These are phyloP conservation scores for Aphanomyces astaci DNA, from an alignment of 352 stramenopile genomes.

Conservation along the genomic window DNA sequence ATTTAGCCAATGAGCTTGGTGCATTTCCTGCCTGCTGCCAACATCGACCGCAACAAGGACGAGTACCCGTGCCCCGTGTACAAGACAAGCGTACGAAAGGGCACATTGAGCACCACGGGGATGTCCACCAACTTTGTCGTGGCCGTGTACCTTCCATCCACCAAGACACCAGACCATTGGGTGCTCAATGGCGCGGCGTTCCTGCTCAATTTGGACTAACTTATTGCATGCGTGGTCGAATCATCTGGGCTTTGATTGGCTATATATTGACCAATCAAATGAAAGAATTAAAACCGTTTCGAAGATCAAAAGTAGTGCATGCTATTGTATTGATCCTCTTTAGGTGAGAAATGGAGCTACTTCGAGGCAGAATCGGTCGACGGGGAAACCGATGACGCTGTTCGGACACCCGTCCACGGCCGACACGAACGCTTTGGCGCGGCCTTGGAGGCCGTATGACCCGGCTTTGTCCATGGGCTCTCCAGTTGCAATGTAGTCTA, in stretches of 20 bases:
- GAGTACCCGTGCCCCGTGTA: constrained; percentile 91
- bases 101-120: constrained; percentile 86
- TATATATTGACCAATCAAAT: too few species aligned
- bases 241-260: too few species aligned
- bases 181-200: constrained; percentile 89
- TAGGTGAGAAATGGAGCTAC: constrained; percentile 21
- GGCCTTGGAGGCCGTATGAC: constrained; percentile 85
- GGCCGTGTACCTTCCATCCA: constrained; percentile 84
- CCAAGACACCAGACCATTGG: constrained; percentile 82
- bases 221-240: too few species aligned
- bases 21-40: constrained; percentile 83
- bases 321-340: too few species aligned
- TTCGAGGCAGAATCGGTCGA: constrained; percentile 70
- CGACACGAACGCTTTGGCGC: constrained; percentile 68
- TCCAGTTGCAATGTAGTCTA: constrained; percentile 80
- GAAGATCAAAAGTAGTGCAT: too few species aligned
- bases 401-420: constrained; percentile 84
- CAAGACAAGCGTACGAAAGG: constrained; percentile 90
- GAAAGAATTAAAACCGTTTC: too few species aligned
- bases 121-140: constrained; percentile 94
- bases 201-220: constrained; percentile 84
- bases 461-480: constrained; percentile 91
- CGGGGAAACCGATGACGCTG: constrained; percentile 86
- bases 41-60: constrained; percentile 45
- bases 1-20: constrained; percentile 68